Evolutionary conservation across 1,139 yeast genomes (phyloP).

Genomic region (Debaryomycetaceae sp.): DNA sequence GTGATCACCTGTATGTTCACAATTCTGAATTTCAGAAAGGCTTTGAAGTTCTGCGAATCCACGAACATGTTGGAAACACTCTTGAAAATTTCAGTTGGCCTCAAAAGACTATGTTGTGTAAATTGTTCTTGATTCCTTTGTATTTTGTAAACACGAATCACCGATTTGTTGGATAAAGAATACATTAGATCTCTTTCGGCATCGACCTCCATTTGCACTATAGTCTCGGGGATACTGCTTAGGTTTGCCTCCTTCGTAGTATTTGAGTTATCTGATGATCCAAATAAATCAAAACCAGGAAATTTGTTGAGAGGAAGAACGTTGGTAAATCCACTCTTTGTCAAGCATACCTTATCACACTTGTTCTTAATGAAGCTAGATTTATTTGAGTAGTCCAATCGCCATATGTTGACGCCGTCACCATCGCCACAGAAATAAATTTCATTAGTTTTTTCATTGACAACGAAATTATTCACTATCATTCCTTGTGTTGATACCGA

Average conservation of each 20-base stretch:
- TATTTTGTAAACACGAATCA: conserved; percentile 75
- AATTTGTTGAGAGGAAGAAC: conserved; percentile 49
- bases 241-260: conserved; percentile 9
- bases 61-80: conserved; percentile 56
- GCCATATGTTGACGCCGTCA: conserved; percentile 84
- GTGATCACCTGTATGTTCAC: conserved; percentile 63
- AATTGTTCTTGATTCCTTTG: conserved; percentile 35
- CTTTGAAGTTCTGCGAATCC: conserved; percentile 39
- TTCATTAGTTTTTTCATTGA: conserved; percentile 66
- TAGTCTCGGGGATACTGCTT: conserved; percentile 45
- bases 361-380: conserved; percentile 87
- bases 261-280: conserved; percentile 12
- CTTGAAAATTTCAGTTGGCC: conserved; percentile 50
- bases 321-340: conserved; percentile 62
- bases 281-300: conserved; percentile 44
- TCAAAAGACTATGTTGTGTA: conserved; percentile 36
- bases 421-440: conserved; percentile 77
- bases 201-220: conserved; percentile 69
- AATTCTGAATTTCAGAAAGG: conserved; percentile 50
- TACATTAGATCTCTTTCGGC: conserved; percentile 73
- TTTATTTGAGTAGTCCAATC: conserved; percentile 76
- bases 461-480: conserved; percentile 60
- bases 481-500: conserved; percentile 77
- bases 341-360: conserved; percentile 77
- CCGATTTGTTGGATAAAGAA: conserved; percentile 77